These are phyloP conservation scores for Uronychia setigera DNA, from an alignment of 73 alveolate species.

Conservation along the genomic window DNA sequence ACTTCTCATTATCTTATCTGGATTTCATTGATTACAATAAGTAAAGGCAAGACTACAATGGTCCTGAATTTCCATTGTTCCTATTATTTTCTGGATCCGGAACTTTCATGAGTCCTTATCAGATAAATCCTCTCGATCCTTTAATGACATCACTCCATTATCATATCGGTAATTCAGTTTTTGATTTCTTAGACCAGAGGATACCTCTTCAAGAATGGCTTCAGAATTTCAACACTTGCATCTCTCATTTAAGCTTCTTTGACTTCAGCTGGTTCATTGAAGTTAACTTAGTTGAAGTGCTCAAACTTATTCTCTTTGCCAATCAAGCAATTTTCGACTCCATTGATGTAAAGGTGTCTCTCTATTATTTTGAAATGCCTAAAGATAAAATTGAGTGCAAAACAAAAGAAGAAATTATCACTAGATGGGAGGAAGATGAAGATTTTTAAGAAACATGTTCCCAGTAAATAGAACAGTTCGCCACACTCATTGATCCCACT, in stretches of 20 bases:
- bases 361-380: background rate
- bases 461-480: background rate
- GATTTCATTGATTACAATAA: slow-evolving; percentile 61
- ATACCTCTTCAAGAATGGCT: background rate
- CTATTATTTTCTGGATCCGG: slow-evolving; percentile 53
- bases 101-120: slow-evolving; percentile 46
- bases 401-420: background rate
- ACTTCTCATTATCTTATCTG: slow-evolving; percentile 47
- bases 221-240: background rate
- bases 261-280: background rate
- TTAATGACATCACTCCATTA: slow-evolving; percentile 26
- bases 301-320: background rate
- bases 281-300: background rate
- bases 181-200: background rate
- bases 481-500: background rate
- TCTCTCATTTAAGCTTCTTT: background rate
- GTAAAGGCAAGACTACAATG: slow-evolving; percentile 49
- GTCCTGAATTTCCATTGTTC: slow-evolving; percentile 54
- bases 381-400: too few relatives aligned
- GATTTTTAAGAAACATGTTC: background rate
- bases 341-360: background rate
- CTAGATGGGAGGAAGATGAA: background rate
- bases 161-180: background rate
- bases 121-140: slow-evolving; percentile 35
- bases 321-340: background rate